phyloP scores from a whole-genome alignment of 2,329 filamentous ascomycete species.

The Orbilia ellipsospora region DNA sequence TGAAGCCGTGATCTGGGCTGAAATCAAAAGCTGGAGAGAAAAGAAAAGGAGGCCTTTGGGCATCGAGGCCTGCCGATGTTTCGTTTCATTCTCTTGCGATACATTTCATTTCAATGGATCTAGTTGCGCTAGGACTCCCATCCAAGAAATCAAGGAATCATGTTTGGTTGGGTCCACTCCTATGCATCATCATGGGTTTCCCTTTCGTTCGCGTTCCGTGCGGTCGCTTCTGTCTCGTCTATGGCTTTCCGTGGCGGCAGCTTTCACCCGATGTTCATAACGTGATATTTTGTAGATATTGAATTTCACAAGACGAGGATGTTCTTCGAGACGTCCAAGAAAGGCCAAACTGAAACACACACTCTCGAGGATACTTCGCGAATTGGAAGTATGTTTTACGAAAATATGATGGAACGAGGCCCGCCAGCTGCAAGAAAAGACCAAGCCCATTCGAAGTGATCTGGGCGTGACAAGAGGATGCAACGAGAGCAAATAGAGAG shows the following conservation, averaged over 20 bases:
- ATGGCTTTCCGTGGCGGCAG: no score
- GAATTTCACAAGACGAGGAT: no score
- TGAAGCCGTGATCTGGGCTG: no score
- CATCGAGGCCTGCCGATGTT: background rate
- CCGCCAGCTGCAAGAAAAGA: no score
- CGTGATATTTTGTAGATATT: slow-evolving; percentile 6
- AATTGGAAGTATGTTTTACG: no score
- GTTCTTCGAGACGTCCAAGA: no score
- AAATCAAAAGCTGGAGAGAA: background rate
- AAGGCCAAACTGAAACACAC: no score
- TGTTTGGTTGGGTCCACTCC: slow-evolving; percentile 5
- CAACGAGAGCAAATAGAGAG: no score
- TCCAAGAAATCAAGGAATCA: background rate
- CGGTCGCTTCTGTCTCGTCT: slow-evolving; percentile 18
- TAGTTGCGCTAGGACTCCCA: slow-evolving; percentile 16
- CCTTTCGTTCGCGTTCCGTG: background rate
- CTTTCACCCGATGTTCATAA: background rate
- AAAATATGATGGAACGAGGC: no score
- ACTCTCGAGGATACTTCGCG: no score
- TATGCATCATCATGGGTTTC: background rate
- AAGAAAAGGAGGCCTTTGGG: background rate
- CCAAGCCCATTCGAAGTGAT: no score
- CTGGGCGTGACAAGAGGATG: no score
- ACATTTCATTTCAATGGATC: slow-evolving; percentile 3
- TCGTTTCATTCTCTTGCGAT: background rate